Evolutionary conservation across 345 rosid species (phyloP).

Genomic region (Toxicodendron radicans): DNA sequence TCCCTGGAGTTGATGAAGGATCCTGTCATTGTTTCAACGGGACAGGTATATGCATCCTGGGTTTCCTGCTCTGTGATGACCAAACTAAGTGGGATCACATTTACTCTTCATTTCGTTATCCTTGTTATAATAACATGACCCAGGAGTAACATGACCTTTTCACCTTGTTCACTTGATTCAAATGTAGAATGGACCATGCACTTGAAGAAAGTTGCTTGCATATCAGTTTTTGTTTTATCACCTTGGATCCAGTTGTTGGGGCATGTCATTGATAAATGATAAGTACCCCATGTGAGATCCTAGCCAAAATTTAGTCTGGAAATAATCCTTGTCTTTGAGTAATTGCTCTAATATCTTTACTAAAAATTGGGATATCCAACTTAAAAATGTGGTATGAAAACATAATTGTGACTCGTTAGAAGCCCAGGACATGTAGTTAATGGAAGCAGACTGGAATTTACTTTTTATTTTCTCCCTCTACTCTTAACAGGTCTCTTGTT

Average conservation of each 20-base stretch:
- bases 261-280: not conserved
- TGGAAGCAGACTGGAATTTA: not conserved
- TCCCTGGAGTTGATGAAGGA: conserved; percentile 95
- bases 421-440: not conserved
- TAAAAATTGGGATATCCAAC: not conserved
- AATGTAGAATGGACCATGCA: not conserved
- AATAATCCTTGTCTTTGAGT: conserved; percentile 3
- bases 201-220: not conserved
- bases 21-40: conserved; percentile 96
- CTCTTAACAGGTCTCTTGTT: conserved; percentile 19
- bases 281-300: not conserved
- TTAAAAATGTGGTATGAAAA: conserved; percentile 1
- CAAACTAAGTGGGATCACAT: not conserved
- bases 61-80: conserved; percentile 14
- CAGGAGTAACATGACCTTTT: conserved; percentile 1
- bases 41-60: conserved; percentile 63
- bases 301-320: not conserved
- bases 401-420: not conserved
- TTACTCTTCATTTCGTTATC: not conserved
- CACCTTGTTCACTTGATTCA: not conserved
- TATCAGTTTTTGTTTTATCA: conserved; percentile 4
- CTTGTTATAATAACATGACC: not conserved
- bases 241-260: not conserved
- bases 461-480: not conserved
- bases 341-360: conserved; percentile 11